Conservation (phyloP, 1,284 basidiomycete species). For the Cutaneotrichosporon cutaneum region DNA sequence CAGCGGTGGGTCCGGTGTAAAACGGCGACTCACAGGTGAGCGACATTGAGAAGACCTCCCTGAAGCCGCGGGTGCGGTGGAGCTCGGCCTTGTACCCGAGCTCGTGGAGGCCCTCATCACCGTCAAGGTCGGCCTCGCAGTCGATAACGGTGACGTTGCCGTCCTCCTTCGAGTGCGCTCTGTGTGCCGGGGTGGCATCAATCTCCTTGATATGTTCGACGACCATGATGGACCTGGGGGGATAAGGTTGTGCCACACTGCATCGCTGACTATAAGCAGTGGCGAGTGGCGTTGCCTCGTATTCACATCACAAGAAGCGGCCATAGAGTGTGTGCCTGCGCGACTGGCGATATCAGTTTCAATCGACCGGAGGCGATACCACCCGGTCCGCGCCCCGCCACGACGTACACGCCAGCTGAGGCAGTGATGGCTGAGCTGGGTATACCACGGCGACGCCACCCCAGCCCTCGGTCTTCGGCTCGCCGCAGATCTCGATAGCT, state of each 20-base stretch:
- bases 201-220: neutral
- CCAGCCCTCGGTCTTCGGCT: neutral
- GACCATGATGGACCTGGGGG: neutral
- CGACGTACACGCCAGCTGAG: too few relatives aligned
- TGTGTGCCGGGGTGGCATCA: neutral
- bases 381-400: too few relatives aligned
- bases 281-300: neutral
- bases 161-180: conserved; percentile 11
- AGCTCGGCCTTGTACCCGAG: conserved; percentile 24
- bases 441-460: neutral
- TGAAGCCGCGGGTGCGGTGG: conserved; percentile 19
- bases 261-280: neutral
- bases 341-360: too few relatives aligned
- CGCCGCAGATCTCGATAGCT: neutral
- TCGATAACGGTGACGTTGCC: conserved; percentile 18
- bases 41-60: conserved; percentile 15
- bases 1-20: neutral
- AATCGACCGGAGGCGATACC: too few relatives aligned
- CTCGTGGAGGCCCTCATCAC: conserved; percentile 23
- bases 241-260: neutral
- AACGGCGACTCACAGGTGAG: conserved; percentile 15
- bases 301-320: neutral
- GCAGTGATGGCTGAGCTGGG: too few relatives aligned
- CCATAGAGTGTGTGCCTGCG: too few relatives aligned
- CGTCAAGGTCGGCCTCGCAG: conserved; percentile 10